Base-by-base conservation (phyloP, 441 rosid genomes). In the Arabidopsis hybrid region DNA sequence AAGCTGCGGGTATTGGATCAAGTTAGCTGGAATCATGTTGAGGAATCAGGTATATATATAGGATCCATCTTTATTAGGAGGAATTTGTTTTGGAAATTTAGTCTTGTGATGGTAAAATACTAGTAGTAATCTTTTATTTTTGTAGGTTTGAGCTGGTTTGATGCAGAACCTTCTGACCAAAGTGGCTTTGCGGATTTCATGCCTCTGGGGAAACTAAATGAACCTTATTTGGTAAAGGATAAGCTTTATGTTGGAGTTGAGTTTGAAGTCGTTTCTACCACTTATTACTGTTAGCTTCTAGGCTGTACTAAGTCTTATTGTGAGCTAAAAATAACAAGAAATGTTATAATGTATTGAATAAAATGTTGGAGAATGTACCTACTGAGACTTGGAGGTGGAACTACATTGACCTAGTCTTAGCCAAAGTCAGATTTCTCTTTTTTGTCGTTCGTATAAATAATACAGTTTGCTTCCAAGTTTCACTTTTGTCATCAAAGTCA, bases 1-100 rank as follows among this genome's bases (percentile, higher is more conserved):
- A 64, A 70, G 67, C 40, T 76, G 4, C 39, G 76, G 2, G 71
- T 76, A 7, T 9, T 64, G 36, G 62, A 70, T 40, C 80, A 64
- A 64, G 3, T 31, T 56, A 38, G 42, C 0, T 2, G 49, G 6
- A 10, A 70, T 0, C 71, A 76, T 64, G 0, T n/a, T 58, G 60
- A 57, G 67, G 18, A 34, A 57, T 3, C 47, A 63, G 4, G 79
- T 36, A 4, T 31, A 4, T 29, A 31, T 31, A 31, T 31, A 21
- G 26, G 32, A 31, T 31, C 32, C 32, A 31, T 0, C 32, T 31
- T 31, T 21, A 21, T 21, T 21, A 21, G 26, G 26, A 21, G 26
- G 26, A 21, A 21, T 21, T 21, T 21, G 26, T 39, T 39, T 50
- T 59, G 10, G 0, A 21, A 60, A 47, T 31, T 0, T 3, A 31